phyloP scores from a whole-genome alignment of 2,329 filamentous ascomycete species.

The Mollisiaceae sp. region DNA sequence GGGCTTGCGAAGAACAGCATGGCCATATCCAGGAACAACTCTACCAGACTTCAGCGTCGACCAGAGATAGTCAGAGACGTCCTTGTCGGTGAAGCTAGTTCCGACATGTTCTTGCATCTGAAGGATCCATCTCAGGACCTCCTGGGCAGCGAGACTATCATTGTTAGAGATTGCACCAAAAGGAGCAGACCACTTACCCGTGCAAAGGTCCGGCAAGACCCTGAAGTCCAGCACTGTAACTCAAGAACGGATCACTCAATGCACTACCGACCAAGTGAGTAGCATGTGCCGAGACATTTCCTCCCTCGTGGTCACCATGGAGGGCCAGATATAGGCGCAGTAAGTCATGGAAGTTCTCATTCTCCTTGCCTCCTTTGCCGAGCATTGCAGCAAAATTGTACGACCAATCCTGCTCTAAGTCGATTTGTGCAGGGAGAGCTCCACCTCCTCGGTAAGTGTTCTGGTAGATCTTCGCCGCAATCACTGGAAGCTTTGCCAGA shows the following conservation, averaged over 20 bases:
- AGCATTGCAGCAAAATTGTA: conserved; percentile 99
- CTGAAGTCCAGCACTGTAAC: conserved; percentile 93
- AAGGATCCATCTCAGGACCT: conserved; percentile 94
- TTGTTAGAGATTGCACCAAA: conserved; percentile 17
- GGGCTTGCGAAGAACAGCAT: conserved; percentile 94
- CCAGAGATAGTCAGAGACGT: conserved; percentile 92
- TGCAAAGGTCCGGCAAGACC: conserved; percentile 94
- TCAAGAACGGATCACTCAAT: conserved; percentile 92
- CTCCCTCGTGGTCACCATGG: conserved; percentile 97
- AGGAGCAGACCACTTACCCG: conserved; percentile 55
- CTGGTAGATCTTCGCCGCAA: conserved; percentile 97
- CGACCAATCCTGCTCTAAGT: conserved; percentile 90
- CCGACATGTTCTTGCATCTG: conserved; percentile 94
- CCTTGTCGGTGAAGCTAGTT: conserved; percentile 74
- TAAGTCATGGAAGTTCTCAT: conserved; percentile 94
- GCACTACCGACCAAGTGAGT: conserved; percentile 96
- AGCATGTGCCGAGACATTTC: conserved; percentile 94
- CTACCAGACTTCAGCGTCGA: conserved; percentile 89
- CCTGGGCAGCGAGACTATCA: conserved; percentile 83
- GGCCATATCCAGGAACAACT: conserved; percentile 91
- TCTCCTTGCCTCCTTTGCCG: conserved; percentile 84
- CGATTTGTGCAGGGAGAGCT: conserved; percentile 75
- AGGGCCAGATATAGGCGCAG: conserved; percentile 93
- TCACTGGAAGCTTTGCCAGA: conserved; percentile 93
- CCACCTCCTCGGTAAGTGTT: conserved; percentile 82